Percentiles rank a stretch among this genome's conserved stretches.
These are phyloP conservation scores for Amanita muscaria DNA, from an alignment of 768 basidiomycete genomes.

Conservation along the genomic window DNA sequence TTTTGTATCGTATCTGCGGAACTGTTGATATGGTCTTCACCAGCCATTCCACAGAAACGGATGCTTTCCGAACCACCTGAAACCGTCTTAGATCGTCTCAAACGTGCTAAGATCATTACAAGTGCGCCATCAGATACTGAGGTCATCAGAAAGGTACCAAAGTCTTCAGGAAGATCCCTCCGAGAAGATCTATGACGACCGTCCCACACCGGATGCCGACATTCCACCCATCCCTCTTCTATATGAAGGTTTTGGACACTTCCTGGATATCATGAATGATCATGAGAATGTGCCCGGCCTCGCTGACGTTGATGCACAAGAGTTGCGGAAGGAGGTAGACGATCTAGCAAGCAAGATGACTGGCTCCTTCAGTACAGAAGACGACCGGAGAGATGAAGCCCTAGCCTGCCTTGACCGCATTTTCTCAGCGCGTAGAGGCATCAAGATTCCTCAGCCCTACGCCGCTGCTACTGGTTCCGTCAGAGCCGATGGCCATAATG, in stretches of 20 bases:
- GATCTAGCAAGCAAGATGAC: conserved; percentile 11
- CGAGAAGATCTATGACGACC: conserved; percentile 4
- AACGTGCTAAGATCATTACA: neutral
- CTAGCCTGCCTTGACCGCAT: conserved; percentile 7
- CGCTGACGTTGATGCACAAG: conserved; percentile 4
- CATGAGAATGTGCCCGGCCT: conserved; percentile 6
- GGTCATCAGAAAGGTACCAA: neutral
- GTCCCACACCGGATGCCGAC: neutral
- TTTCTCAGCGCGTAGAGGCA: conserved; percentile 3
- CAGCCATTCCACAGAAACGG: conserved; percentile 1
- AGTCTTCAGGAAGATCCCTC: neutral
- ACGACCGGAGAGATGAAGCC: conserved; percentile 6
- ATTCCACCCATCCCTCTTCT: conserved; percentile 14
- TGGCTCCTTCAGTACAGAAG: conserved; percentile 5
- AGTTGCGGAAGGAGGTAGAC: conserved; percentile 9
- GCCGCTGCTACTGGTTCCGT: conserved; percentile 5
- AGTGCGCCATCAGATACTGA: neutral
- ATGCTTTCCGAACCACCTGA: neutral
- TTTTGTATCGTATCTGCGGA: too few species aligned
- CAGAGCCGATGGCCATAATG: conserved; percentile 6
- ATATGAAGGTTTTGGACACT: conserved; percentile 17
- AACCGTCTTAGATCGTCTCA: neutral
- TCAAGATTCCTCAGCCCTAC: neutral
- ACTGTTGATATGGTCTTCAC: too few species aligned
- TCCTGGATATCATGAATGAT: conserved; percentile 16